phyloP scores from a whole-genome alignment of 495 filamentous ascomycete genomes.

The Xylaria scruposa region DNA sequence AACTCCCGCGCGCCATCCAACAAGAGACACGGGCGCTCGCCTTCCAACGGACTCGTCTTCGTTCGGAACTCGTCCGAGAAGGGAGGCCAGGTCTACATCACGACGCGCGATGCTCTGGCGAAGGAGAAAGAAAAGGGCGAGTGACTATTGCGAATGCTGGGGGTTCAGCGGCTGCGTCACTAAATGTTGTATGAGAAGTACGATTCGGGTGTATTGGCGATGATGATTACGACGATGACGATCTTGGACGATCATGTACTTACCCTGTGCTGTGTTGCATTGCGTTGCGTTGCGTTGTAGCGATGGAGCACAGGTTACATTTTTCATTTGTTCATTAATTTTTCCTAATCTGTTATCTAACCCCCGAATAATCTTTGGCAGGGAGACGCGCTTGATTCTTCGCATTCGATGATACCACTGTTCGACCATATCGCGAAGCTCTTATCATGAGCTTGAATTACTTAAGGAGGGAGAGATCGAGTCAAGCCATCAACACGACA shows the following conservation, averaged over 20 bases:
- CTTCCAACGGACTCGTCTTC: constrained; percentile 35
- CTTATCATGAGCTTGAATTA: constrained; percentile 8
- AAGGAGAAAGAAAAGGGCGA: constrained; percentile 26
- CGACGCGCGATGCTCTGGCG: constrained; percentile 36
- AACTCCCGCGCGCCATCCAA: constrained; percentile 35
- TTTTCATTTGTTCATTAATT: constrained; percentile 20
- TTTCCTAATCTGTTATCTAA: constrained; percentile 1
- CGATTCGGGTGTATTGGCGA: constrained; percentile 1
- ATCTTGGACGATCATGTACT: constrained; percentile 21
- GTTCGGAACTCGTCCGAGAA: constrained; percentile 37
- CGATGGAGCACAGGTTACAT: constrained; percentile 4
- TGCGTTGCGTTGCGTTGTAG: constrained; percentile 5
- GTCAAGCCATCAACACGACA: neutral
- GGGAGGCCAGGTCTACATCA: constrained; percentile 31
- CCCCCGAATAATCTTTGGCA: neutral
- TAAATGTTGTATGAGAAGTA: constrained; percentile 15
- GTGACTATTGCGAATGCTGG: constrained; percentile 22
- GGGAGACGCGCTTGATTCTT: neutral
- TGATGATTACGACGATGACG: constrained; percentile 13
- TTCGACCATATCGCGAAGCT: constrained; percentile 18
- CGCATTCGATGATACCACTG: constrained; percentile 23
- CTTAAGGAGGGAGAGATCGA: neutral
- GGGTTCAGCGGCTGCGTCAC: neutral
- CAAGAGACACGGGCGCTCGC: constrained; percentile 36
- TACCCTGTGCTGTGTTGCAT: neutral